Conservation (phyloP, 1,284 basidiomycete species). For the Ceratobasidium sp. region DNA sequence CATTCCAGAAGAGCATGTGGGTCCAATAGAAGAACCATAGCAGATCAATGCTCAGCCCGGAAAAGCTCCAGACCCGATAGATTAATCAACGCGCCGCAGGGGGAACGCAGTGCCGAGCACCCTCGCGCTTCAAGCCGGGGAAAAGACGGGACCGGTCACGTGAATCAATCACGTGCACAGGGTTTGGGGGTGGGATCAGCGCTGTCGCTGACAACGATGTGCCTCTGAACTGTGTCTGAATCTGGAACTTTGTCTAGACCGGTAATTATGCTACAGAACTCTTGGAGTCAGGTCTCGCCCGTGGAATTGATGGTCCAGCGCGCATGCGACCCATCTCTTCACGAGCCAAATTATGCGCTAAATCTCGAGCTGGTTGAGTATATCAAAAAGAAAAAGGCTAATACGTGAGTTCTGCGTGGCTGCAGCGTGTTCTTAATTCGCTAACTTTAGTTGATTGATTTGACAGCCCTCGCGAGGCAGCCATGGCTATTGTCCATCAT, state of each 20-base stretch:
- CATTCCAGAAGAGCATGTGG: conserved; percentile 27
- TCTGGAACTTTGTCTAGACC: conserved; percentile 31
- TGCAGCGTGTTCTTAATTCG: background rate
- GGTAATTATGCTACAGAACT: conserved; percentile 48
- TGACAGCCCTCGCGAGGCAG: conserved; percentile 85
- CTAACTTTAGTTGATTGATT: conserved; percentile 30
- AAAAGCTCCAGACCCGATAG: conserved; percentile 29
- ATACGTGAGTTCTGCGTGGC: conserved; percentile 74
- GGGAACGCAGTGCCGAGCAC: background rate
- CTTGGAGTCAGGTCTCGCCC: conserved; percentile 62
- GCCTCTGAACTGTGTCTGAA: conserved; percentile 1
- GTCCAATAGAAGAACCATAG: background rate
- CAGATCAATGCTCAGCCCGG: conserved; percentile 24
- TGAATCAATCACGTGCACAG: conserved; percentile 38
- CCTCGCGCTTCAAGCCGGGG: conserved; percentile 33
- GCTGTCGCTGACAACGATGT: conserved; percentile 14
- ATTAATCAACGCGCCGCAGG: conserved; percentile 14
- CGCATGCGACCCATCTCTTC: conserved; percentile 88
- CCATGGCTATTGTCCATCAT: conserved; percentile 83
- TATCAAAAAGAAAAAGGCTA: conserved; percentile 96
- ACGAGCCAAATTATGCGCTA: conserved; percentile 90
- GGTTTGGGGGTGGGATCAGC: conserved; percentile 23
- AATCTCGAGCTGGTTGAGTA: conserved; percentile 95
- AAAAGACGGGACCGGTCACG: conserved; percentile 34
- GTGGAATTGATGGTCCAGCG: conserved; percentile 80